Evolutionary conservation across 345 rosid species (phyloP), one percentile per base, ranked within the genome.

Genomic region (Tarenaya hassleriana): DNA sequence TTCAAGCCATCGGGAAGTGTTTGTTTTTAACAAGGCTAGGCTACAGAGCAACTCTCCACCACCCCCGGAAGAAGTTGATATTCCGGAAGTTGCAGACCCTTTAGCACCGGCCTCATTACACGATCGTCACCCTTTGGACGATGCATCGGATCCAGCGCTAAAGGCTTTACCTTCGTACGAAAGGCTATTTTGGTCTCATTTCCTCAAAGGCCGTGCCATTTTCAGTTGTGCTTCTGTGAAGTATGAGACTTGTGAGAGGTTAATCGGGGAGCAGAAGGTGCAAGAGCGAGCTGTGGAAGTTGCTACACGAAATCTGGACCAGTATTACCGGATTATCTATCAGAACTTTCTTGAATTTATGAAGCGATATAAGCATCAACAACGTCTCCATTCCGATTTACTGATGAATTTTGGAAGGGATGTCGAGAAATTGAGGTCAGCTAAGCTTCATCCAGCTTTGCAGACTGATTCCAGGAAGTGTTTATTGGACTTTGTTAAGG

Each of bases 161-260:
- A 94, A 83, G 79, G 95, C 95, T 19, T 69, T 94, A 64, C 97
- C 97, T 61, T 75, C 82, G 24, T 94, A 88, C 52, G 97, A 88
- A 72, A 82, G 89, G 70, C 88, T 61, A 41, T 94, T 94, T 69
- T 71, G 92, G 56, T 76, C 77, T 67, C 99, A 94, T 59, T 86
- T 58, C 49, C 86, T 69, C 10, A 66, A 62, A 52, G 94, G 97
- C 5, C 72, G 76, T 13, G 73, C 68, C 0, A 63, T 88, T 44
- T 86, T 77, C 52, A 67, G 62, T 52, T 73, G 80, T 56, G 86
- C 92, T 3, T 79, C 69, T 50, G 68, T 58, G 20, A 76, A 63
- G 64, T 73, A 60, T 49, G 86, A 72, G 40, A 62, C 46, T 57
- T 83, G 94, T 59, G 75, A 82, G 60, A 76, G 89, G 73, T 62